Percentiles rank a stretch among this genome's conserved stretches.
phyloP scores from a whole-genome alignment of 192 early-diverging fungal species.

The Podila minutissima region DNA sequence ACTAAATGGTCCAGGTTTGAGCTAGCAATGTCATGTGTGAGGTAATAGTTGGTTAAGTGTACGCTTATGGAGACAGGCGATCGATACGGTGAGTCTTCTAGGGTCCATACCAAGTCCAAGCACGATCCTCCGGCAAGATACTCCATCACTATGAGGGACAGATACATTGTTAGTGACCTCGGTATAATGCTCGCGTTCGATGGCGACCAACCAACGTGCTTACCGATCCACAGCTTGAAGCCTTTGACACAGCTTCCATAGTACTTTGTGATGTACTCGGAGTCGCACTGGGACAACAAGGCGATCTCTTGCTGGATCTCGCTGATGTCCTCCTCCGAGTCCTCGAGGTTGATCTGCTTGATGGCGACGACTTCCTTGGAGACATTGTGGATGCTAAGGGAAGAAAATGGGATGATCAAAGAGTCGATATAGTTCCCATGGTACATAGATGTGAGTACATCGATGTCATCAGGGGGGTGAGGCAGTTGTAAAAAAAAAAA shows the following conservation, averaged over 20 bases:
- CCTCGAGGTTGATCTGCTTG: slow-evolving; percentile 62
- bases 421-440: not conserved
- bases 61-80: not conserved
- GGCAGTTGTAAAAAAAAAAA: slow-evolving; percentile 1
- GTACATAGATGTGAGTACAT: not conserved
- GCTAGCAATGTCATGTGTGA: slow-evolving; percentile 5
- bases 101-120: slow-evolving; percentile 52
- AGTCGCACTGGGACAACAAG: slow-evolving; percentile 58
- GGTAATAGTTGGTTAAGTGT: too few species aligned
- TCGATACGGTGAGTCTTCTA: not conserved
- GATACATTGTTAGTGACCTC: too few species aligned
- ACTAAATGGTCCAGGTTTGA: slow-evolving; percentile 57
- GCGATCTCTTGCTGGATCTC: slow-evolving; percentile 65
- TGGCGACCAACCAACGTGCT: not conserved
- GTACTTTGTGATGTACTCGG: slow-evolving; percentile 58
- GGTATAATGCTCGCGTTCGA: too few species aligned
- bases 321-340: slow-evolving; percentile 61
- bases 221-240: slow-evolving; percentile 64
- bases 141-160: slow-evolving; percentile 57
- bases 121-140: slow-evolving; percentile 62
- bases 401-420: not conserved
- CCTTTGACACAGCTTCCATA: slow-evolving; percentile 61
- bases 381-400: slow-evolving; percentile 56
- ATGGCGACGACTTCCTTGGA: slow-evolving; percentile 58
- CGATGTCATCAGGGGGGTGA: slow-evolving; percentile 1